Evolutionary conservation across 129 eudicot species (phyloP), one percentile per base, ranked within the genome.

Genomic region (Arctium minus): DNA sequence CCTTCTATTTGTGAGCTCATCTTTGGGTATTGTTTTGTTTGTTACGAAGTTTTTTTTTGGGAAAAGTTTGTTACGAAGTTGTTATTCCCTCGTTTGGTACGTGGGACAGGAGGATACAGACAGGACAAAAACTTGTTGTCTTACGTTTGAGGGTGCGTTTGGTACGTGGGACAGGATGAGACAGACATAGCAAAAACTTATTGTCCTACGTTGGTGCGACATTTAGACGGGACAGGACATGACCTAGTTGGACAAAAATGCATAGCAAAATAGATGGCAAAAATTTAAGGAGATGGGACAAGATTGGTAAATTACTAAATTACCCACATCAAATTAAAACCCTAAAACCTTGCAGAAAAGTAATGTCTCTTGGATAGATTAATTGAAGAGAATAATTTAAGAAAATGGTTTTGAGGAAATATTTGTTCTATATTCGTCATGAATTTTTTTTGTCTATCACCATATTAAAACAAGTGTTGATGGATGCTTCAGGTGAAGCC

Each of bases 401-500:
- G 27, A 22, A 22, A 22, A 22, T 22, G 27, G 27, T 22, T 22
- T 22, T 22, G 27, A 22, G 27, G 27, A 22, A 22, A 22, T 22
- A 60, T 60, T 60, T 60, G 68, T 60, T 60, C 29, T n/a, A 17
- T 60, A 60, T n/a, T 56, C n/a, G 68, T 60, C 68, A n/a, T 60
- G 27, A 22, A 22, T 22, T 22, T 22, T 22, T 22, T 22, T 22
- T 60, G 68, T 60, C 2, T 60, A 5, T 60, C 68, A 60, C 8
- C 68, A 60, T 60, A 5, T 60, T 60, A 4, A 17, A 60, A 60
- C 68, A 60, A 60, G 68, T 60, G 27, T 60, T 60, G 22, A 18
- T 60, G 1, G 80, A 46, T 73, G 69, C 31, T 81, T 79, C 83
- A 94, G 98, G 80, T 92, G 76, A 94, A 88, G 85, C 91, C 97